phyloP scores from a whole-genome alignment of 1,284 basidiomycete genomes.

The Ganoderma lucidum region DNA sequence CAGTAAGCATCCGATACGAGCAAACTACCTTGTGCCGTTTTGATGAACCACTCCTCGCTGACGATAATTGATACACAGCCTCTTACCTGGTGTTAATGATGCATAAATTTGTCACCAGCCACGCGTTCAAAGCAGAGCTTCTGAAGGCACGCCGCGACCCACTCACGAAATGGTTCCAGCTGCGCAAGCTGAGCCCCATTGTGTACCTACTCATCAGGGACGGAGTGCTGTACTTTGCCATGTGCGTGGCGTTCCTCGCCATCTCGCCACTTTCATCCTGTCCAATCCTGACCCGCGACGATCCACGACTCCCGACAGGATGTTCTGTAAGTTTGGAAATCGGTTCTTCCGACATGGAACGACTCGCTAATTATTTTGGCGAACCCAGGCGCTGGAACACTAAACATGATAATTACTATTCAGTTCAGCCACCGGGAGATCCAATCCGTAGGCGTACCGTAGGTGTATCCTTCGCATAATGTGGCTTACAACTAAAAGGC shows the following conservation, averaged over 20 bases:
- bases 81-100: conserved; percentile 2
- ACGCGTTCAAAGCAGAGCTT: conserved; percentile 6
- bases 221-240: conserved; percentile 2
- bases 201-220: conserved; percentile 2
- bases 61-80: not conserved
- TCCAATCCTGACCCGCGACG: not conserved
- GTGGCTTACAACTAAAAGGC: not conserved
- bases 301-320: not conserved
- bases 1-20: not conserved
- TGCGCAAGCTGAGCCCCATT: not conserved
- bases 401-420: not conserved
- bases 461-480: not conserved
- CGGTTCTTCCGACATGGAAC: not conserved
- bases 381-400: not conserved
- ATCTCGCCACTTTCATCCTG: not conserved
- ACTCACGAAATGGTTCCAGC: not conserved
- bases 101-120: conserved; percentile 4
- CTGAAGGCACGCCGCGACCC: not conserved
- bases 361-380: not conserved
- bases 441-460: not conserved
- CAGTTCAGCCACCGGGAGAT: not conserved
- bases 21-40: not conserved
- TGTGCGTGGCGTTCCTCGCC: not conserved
- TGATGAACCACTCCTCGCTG: not conserved
- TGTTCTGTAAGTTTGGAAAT: not conserved